Evolutionary conservation across 257 asterid genomes (phyloP), one percentile per base, ranked within the genome.

Genomic region (Solanum okadae): DNA sequence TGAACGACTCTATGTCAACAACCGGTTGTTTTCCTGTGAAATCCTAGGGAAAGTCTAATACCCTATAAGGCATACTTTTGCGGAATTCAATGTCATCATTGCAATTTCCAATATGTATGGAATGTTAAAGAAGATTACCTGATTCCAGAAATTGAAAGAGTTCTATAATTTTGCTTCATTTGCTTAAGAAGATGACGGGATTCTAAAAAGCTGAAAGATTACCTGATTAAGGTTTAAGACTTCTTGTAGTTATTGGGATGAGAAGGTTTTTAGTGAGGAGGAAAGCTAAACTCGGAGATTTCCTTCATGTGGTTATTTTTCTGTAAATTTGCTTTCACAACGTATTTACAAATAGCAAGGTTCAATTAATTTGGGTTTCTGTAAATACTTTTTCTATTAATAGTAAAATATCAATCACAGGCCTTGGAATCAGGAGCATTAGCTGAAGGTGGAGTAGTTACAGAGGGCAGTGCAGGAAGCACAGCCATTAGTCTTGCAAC

Each of bases 391-490:
- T 27, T 77, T 31, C 59, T 81, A 0, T 14, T 27, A 25, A 82
- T 0, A 33, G 85, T 44, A 82, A 20, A 78, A 16, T 59, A 84
- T 13, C 31, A 46, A 87, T 46, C 63, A 46, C 90, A 96, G 99
- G 98, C 99, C 87, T 85, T 96, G 88, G 96, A 95, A 90, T 93
- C 96, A 11, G 98, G 98, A 92, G 92, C 91, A 61, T 94, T 97
- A 82, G 89, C 92, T 87, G 97, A 94, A 76, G 98, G 98, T 6
- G 98, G 99, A 31, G 93, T 95, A 86, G 95, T 97, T 83, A 95
- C 98, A 14, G 98, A 97, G 93, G 99, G 99, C 78, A 97, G 98
- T 91, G 98, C 99, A 49, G 99, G 99, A 90, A 97, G 99, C 94
- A 95, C 98, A 0, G 99, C 98, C 87, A 95, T 97, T 90, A 95